Evolutionary conservation across 345 rosid genomes (phyloP), one percentile per base, ranked within the genome.

Genomic region (Arabidopsis suecica): DNA sequence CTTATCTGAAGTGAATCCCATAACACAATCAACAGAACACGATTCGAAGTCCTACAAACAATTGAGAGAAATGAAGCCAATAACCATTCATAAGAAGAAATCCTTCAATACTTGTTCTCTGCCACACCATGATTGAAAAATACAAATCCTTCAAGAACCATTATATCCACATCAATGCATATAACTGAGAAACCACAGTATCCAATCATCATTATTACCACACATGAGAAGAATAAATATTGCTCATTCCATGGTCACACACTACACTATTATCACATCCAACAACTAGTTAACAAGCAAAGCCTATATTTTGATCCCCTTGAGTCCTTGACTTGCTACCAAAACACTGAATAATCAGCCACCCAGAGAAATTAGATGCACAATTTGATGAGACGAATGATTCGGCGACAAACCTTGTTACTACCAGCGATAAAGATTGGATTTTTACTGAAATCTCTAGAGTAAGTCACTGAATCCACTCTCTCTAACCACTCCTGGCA

Each of bases 401-500:
- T 34, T 62, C 1, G 10, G 40, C 18, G 65, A 68, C 82, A 61
- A 73, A 86, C 87, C 87, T 84, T 74, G 20, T 75, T 82, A 54
- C 54, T 81, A 58, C 95, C 91, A 61, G 80, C 66, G 71, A 91
- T 87, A 61, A 75, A 67, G 61, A 94, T 54, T 5, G 96, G 97
- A 74, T 85, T 88, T 75, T 87, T 84, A 45, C 72, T 76, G 76
- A 91, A 94, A 84, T 88, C 85, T 73, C 96, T 87, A 7, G 90
- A 80, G 76, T 86, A 84, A 42, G 32, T 69, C 50, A 85, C 84
- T 45, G 85, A 79, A 62, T 91, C 98, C 77, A 78, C 88, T 66
- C 80, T 88, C 83, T 88, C 88, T 78, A 94, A 76, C 94, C 92
- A 89, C 81, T 86, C 84, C 73, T 86, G 87, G 45, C 97, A 94